phyloP scores from a whole-genome alignment of 1,139 yeast genomes.

The Entelexis sorbosivorans region DNA sequence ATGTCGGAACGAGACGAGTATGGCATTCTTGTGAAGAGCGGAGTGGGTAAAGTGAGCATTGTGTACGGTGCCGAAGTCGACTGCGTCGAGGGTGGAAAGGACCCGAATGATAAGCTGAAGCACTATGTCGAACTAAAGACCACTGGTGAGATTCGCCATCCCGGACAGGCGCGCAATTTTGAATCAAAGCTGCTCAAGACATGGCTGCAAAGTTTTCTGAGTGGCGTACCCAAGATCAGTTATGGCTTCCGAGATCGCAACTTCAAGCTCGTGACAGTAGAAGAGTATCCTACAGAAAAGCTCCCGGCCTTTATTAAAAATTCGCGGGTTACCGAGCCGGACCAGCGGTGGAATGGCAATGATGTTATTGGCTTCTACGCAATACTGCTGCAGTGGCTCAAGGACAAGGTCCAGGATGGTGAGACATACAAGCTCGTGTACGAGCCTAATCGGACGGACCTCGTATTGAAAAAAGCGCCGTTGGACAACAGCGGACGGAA shows the following conservation, averaged over 20 bases:
- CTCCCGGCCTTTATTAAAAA: slow-evolving; percentile 50
- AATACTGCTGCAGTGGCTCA: slow-evolving; percentile 70
- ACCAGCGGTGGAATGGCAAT: slow-evolving; percentile 49
- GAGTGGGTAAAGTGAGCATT: slow-evolving; percentile 61
- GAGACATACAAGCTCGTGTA: slow-evolving; percentile 38
- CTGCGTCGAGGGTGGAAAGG: slow-evolving; percentile 41
- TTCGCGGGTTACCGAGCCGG: slow-evolving; percentile 27
- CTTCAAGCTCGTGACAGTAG: slow-evolving; percentile 52
- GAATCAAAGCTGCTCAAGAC: slow-evolving; percentile 41
- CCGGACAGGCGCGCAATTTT: slow-evolving; percentile 46
- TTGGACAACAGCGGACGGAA: slow-evolving; percentile 28
- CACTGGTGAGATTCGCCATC: slow-evolving; percentile 42
- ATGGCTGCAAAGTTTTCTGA: slow-evolving; percentile 90
- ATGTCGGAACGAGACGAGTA: slow-evolving; percentile 40
- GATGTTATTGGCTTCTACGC: slow-evolving; percentile 46
- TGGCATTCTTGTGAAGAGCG: slow-evolving; percentile 67
- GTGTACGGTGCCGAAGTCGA: slow-evolving; percentile 86
- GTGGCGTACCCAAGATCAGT: slow-evolving; percentile 66
- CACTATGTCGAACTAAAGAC: slow-evolving; percentile 88
- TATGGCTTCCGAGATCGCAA: slow-evolving; percentile 81
- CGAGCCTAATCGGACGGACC: slow-evolving; percentile 26
- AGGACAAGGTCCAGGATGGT: slow-evolving; percentile 44
- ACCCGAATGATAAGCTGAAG: slow-evolving; percentile 36
- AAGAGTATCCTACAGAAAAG: slow-evolving; percentile 65
- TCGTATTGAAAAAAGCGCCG: slow-evolving; percentile 32